These are phyloP conservation scores for Globisporangium lucens DNA, from an alignment of 352 stramenopile genomes.

Conservation along the genomic window DNA sequence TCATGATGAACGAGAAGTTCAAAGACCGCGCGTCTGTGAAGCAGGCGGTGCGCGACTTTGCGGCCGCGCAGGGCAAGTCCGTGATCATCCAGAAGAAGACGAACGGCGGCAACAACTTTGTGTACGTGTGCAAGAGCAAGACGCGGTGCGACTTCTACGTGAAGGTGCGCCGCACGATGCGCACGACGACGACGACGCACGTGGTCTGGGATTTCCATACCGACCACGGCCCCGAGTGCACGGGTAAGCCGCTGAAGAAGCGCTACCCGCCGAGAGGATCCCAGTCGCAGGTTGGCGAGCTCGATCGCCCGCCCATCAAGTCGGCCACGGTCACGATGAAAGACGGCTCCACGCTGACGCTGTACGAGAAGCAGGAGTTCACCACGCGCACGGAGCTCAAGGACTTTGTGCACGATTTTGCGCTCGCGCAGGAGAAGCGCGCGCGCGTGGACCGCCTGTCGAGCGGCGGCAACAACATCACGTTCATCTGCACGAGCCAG, in stretches of 20 bases:
- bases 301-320: neutral
- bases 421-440: constrained; percentile 44
- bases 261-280: neutral
- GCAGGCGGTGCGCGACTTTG: constrained; percentile 41
- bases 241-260: constrained; percentile 21
- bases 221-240: constrained; percentile 31
- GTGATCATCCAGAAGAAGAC: constrained; percentile 32
- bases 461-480: constrained; percentile 52
- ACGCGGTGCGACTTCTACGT: constrained; percentile 41
- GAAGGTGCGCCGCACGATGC: constrained; percentile 25
- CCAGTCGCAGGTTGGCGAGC: neutral
- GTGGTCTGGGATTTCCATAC: constrained; percentile 22
- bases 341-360: constrained; percentile 28
- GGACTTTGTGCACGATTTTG: constrained; percentile 48
- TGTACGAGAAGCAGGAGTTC: constrained; percentile 37
- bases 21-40: constrained; percentile 30
- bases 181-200: constrained; percentile 3
- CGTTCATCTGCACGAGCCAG: constrained; percentile 40
- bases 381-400: constrained; percentile 29
- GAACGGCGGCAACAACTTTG: constrained; percentile 53
- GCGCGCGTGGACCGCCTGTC: constrained; percentile 31
- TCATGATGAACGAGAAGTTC: constrained; percentile 31
- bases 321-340: constrained; percentile 13
- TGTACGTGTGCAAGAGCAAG: constrained; percentile 41
- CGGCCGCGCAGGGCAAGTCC: constrained; percentile 34